Base-by-base conservation (phyloP, 345 rosid species). In the Isatis tinctoria region DNA sequence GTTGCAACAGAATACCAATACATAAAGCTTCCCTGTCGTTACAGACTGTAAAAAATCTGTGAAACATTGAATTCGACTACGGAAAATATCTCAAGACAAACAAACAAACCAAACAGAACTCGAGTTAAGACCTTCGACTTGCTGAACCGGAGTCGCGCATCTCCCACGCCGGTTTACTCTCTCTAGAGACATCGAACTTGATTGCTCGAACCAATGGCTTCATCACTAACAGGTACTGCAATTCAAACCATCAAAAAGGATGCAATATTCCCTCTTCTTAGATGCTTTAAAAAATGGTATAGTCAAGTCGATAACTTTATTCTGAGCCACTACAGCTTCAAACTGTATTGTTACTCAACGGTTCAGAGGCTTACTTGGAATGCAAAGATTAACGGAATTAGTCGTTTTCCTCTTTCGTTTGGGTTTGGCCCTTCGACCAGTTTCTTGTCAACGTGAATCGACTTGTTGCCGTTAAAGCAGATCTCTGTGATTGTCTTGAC, bases 381-480 rank as follows among this genome's bases (percentile, higher is more conserved):
- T 44, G 78, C 80, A 18, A 81, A 74, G 64, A 83, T 76, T 10
- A 84, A 57, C 12, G 90, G 90, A 26, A 86, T 86, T 12, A 81
- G 52, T 30, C 78, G 65, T 69, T 83, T 86, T 60, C 85, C 85
- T 59, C 72, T 82, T 24, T 82, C 82, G 63, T 84, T 81, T 41
- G 90, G 88, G 70, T 86, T 81, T 30, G 76, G 80, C 20, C 90
- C 90, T 47, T 84, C 90, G 3, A 86, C 77, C 18, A 84, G 70
- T 82, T 86, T 83, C 83, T 83, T 79, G 78, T 86, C 84, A 22
- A 86, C 88, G 37, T 72, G 68, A 70, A 81, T 69, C 40, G 82
- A 39, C 48, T 78, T 75, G 82, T 75, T 69, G 58, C 86, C 84
- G 41, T 77, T 81, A 45, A 84, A 69, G 16, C 80, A 73, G 35